Base-by-base conservation (phyloP, 164 flowering plant species). In the Pachysandra terminalis region DNA sequence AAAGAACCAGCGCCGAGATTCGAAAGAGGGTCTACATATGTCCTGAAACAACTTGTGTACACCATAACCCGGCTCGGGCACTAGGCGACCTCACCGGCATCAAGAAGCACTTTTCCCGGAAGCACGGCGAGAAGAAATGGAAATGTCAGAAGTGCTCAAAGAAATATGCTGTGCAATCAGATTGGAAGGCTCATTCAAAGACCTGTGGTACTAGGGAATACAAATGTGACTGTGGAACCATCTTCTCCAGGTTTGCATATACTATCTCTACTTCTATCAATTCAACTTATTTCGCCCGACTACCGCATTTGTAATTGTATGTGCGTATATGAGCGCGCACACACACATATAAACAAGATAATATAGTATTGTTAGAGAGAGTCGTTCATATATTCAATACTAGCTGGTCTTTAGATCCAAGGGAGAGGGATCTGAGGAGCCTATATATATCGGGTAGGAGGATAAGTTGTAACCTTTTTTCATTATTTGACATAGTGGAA, bases 61-160 rank as follows among this genome's bases (percentile, higher is more conserved):
- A 84, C 73, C 90, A 86, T 68, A 77, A 83, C 77, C 87, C 87
- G 4, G 76, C 73, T 21, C 73, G 87, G 3, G 90, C 87, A 13
- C 64, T 86, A 9, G 87, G 90, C 0, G 90, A 86, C 52, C 80
- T 86, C 19, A 84, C 90, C 0, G 90, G 90, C 6, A 86, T 86
- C 56, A 82, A 84, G 84, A 86, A 86, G 74, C 90, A 86, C 60
- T 86, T 84, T 40, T 66, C 83, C 68, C 41, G 90, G 41, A 86
- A 86, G 52, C 90, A 86, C 57, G 90, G 90, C 0, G 90, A 86
- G 79, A 86, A 84, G 79, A 86, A 86, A 56, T 86, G 87, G 87
- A 82, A 86, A 71, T 86, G 90, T 56, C 87, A 82, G 0, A 86
- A 82, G 66, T 86, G 90, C 66, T 77, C 86, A 1, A 86, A 86